Evolutionary conservation across 2,329 filamentous ascomycete species (phyloP).

Genomic region (Samsoniella hepiali): DNA sequence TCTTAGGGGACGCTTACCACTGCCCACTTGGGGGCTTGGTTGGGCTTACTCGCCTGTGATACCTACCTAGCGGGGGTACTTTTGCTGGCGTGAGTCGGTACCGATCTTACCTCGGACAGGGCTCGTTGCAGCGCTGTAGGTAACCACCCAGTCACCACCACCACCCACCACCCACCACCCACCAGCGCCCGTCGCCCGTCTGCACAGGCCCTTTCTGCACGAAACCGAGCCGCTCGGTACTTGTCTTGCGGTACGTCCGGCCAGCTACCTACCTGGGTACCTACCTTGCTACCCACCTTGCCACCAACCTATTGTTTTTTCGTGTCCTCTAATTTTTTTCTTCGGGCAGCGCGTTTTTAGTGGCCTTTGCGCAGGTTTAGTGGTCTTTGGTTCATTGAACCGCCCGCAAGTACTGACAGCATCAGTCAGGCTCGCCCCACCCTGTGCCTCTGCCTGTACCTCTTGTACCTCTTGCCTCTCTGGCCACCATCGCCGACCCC

Average conservation of each 20-base stretch:
- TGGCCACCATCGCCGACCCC: not conserved
- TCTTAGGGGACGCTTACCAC: not conserved
- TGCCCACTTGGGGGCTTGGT: not conserved
- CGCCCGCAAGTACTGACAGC: not conserved
- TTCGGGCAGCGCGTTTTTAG: not conserved
- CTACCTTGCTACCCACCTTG: not conserved
- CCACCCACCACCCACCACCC: no score
- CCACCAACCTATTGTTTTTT: not conserved
- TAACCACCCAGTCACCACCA: no score
- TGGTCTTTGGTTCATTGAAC: not conserved
- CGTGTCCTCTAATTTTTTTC: not conserved
- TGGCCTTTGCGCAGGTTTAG: slow-evolving; percentile 1
- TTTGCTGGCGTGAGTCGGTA: slow-evolving; percentile 3
- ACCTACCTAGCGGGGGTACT: not conserved
- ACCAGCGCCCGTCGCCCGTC: not conserved
- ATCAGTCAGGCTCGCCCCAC: no score
- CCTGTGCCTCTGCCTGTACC: not conserved
- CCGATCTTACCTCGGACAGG: not conserved
- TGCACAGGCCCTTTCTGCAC: not conserved
- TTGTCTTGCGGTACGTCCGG: not conserved
- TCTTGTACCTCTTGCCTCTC: not conserved
- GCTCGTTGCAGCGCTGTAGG: not conserved
- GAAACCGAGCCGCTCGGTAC: no score
- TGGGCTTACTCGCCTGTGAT: not conserved
- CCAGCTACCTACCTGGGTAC: not conserved